These are phyloP conservation scores for Pleurotus tuoliensis DNA, from an alignment of 768 basidiomycete species.

Conservation along the genomic window DNA sequence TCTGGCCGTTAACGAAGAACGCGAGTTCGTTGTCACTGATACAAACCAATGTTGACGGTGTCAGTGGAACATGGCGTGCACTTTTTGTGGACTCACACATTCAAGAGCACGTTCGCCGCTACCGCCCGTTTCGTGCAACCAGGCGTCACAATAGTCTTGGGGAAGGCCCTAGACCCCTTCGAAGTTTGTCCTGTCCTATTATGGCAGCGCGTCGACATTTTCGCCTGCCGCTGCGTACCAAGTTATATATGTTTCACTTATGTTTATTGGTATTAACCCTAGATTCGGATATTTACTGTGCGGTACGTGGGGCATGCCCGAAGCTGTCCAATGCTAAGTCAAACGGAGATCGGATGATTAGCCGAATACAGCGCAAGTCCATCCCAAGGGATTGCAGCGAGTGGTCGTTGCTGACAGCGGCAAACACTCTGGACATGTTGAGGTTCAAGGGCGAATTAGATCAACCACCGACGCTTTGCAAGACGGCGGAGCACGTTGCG, in stretches of 20 bases:
- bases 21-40: conserved; percentile 24
- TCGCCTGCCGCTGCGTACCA: too few relatives aligned
- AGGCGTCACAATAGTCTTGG: conserved; percentile 1
- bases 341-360: too few relatives aligned
- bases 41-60: neutral
- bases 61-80: neutral
- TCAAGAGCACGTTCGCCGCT: neutral
- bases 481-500: neutral
- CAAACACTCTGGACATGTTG: too few relatives aligned
- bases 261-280: too few relatives aligned
- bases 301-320: too few relatives aligned
- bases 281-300: too few relatives aligned
- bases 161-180: neutral
- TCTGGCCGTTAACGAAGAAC: neutral
- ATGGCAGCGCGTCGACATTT: too few relatives aligned
- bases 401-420: too few relatives aligned
- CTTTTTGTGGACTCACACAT: neutral
- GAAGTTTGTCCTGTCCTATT: neutral
- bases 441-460: neutral
- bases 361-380: too few relatives aligned
- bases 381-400: too few relatives aligned
- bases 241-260: too few relatives aligned
- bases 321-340: too few relatives aligned
- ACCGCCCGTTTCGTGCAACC: conserved; percentile 3
- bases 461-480: neutral